Evolutionary conservation across 2,329 filamentous ascomycete genomes (phyloP).

Genomic region (Fusarium sp.): DNA sequence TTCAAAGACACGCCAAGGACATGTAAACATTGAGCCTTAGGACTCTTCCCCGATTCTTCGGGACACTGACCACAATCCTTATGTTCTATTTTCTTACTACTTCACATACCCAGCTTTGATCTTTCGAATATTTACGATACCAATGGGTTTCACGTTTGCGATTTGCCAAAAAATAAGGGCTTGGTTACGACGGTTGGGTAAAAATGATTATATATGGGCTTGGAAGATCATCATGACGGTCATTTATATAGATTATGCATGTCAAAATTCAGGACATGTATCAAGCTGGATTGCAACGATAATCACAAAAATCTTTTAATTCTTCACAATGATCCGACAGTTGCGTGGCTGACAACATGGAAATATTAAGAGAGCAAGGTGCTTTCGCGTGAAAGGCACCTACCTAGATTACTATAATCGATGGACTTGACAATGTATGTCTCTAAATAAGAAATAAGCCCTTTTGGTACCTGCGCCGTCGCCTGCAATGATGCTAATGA

Average conservation of each 20-base stretch:
- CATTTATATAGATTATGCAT: conserved; percentile 27
- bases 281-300: conserved; percentile 25
- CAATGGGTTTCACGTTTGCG: conserved; percentile 39
- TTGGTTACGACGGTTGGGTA: conserved; percentile 20
- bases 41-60: not conserved
- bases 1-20: conserved; percentile 69
- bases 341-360: not conserved
- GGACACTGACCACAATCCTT: conserved; percentile 12
- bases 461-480: conserved; percentile 28
- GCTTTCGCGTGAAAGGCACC: not conserved
- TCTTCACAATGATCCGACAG: not conserved
- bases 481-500: conserved; percentile 33
- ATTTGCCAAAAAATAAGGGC: conserved; percentile 16
- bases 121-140: conserved; percentile 42
- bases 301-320: conserved; percentile 9
- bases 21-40: conserved; percentile 3
- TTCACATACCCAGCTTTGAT: conserved; percentile 31
- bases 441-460: conserved; percentile 6
- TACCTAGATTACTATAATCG: conserved; percentile 7
- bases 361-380: not conserved
- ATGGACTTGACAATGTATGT: conserved; percentile 9
- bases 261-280: conserved; percentile 14
- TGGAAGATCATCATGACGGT: conserved; percentile 22
- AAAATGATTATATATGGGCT: conserved; percentile 26
- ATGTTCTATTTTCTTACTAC: conserved; percentile 11